Conservation (phyloP, 2,329 filamentous ascomycete species). For the Xylariaceae sp. region DNA sequence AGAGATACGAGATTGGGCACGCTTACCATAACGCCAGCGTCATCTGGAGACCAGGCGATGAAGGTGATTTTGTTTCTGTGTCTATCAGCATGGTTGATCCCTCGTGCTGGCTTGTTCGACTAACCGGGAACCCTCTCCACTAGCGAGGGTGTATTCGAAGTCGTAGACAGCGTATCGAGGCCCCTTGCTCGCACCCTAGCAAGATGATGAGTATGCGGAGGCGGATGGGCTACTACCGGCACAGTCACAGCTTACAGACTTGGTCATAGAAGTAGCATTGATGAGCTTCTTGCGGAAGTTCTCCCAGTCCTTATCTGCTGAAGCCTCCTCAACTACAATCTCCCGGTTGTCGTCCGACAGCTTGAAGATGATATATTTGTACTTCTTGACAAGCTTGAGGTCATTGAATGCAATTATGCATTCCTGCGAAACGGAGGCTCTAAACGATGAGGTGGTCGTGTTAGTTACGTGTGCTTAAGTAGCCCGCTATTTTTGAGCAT, state of each 20-base stretch:
- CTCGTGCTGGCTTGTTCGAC: slow-evolving; percentile 30
- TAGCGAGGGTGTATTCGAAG: slow-evolving; percentile 69
- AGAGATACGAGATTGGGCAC: not conserved
- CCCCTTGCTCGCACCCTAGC: slow-evolving; percentile 59
- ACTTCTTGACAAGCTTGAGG: slow-evolving; percentile 75
- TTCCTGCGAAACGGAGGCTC: slow-evolving; percentile 67
- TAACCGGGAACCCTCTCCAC: slow-evolving; percentile 67
- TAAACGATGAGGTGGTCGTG: slow-evolving; percentile 35
- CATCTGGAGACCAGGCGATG: slow-evolving; percentile 76
- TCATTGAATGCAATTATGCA: slow-evolving; percentile 73
- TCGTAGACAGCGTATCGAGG: slow-evolving; percentile 83
- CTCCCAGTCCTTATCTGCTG: slow-evolving; percentile 63
- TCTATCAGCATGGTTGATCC: slow-evolving; percentile 12
- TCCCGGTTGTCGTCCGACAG: slow-evolving; percentile 77
- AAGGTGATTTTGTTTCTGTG: slow-evolving; percentile 72
- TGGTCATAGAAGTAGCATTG: slow-evolving; percentile 67
- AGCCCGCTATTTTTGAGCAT: not conserved
- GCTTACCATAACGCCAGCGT: slow-evolving; percentile 70
- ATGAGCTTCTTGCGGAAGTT: slow-evolving; percentile 72
- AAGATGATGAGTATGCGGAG: slow-evolving; percentile 37
- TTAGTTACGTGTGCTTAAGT: slow-evolving; percentile 10
- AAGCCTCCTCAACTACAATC: slow-evolving; percentile 75
- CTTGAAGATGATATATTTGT: slow-evolving; percentile 87
- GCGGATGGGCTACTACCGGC: not conserved
- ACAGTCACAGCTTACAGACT: slow-evolving; percentile 47